Evolutionary conservation across 495 filamentous ascomycete genomes (phyloP), one percentile per base, ranked within the genome.

Genomic region (Penicillium salamii): DNA sequence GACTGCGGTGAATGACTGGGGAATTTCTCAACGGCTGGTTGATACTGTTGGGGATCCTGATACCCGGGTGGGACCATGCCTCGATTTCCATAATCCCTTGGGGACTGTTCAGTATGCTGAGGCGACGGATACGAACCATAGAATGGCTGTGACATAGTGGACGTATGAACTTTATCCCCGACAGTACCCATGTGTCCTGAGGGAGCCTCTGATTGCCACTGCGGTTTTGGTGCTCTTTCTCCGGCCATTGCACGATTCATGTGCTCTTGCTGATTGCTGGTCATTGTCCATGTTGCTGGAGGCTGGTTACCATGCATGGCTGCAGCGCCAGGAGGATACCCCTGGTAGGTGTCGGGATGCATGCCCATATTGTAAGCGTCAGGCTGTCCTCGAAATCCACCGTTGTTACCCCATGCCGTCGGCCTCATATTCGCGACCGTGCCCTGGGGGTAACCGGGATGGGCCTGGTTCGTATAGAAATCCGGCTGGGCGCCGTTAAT

Each of bases 191-290:
- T 8, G 7, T 49, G 33, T 2, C 23, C 20, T n/a, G 38, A 21
- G 11, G 50, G 51, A 15, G 40, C 36, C 9, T 40, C 42, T 1
- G 33, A 1, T 37, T 53, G 57, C 60, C 60, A 63, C 31, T 53
- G 45, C 44, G 66, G 73, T 26, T 70, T 50, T 52, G 66, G 55
- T 53, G 66, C 65, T 55, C 61, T 57, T 73, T 75, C 64, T 42
- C 55, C 78, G 77, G 62, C 84, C 77, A 70, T 81, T 15, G 14
- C n/a, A 5, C 31, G 14, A 12, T 12, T 26, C 24, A 31, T 38
- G 15, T 48, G 26, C 0, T 34, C 26, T 21, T 48, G 46, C 7
- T 15, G n/a, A 3, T 15, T 40, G 7, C 18, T 29, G 3, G 23
- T 40, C 4, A 13, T 13, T 32, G 26, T 20, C 46, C 46, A 48